These are phyloP conservation scores for Rhinocladiella mackenziei DNA, from an alignment of 2,329 filamentous ascomycete species.

Conservation along the genomic window DNA sequence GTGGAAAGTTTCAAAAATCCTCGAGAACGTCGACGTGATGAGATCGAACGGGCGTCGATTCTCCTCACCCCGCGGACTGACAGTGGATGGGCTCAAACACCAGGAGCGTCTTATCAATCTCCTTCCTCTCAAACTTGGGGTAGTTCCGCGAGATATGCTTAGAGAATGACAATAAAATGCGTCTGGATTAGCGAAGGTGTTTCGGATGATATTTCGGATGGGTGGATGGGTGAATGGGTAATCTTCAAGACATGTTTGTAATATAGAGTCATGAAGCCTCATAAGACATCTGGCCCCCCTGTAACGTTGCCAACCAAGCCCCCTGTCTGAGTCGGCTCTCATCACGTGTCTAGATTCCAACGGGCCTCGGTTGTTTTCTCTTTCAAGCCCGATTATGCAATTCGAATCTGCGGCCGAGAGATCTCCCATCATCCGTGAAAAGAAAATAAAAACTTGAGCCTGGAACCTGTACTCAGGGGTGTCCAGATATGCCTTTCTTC, in stretches of 20 bases:
- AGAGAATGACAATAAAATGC: too few species aligned
- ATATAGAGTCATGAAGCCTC: too few species aligned
- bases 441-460: too few species aligned
- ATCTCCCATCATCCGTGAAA: conserved; percentile 3
- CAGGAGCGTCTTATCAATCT: conserved; percentile 3
- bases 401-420: conserved; percentile 1
- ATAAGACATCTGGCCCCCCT: too few species aligned
- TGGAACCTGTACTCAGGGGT: neutral
- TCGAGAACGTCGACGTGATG: conserved; percentile 25
- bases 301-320: too few species aligned
- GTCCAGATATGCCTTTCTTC: neutral
- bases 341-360: too few species aligned
- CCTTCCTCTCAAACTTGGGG: conserved; percentile 5
- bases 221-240: too few species aligned
- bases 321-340: too few species aligned
- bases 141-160: conserved; percentile 19
- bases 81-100: conserved; percentile 14
- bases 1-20: conserved; percentile 23
- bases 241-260: too few species aligned
- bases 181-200: too few species aligned
- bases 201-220: too few species aligned
- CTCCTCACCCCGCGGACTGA: conserved; percentile 12
- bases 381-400: neutral
- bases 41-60: conserved; percentile 25
- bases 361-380: conserved; percentile 7